Conservation (phyloP, 169 alveolate genomes). For the Babesia ovis region DNA sequence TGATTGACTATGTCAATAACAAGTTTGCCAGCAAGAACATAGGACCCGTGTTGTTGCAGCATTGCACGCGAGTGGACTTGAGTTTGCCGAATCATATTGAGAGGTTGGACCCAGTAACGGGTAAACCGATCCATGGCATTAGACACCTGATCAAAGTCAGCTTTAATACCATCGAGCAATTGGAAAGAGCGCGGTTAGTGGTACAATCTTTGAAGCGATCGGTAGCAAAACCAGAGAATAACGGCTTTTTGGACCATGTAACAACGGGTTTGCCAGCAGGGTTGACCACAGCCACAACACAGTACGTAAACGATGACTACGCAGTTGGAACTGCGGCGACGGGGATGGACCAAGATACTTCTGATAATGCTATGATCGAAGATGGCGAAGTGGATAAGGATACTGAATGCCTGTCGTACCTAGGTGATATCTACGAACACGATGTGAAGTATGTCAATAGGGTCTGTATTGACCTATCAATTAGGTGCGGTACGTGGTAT, state of each 20-base stretch:
- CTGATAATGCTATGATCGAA: background rate
- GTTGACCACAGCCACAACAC: slow-evolving; percentile 1
- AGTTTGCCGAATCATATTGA: slow-evolving; percentile 68
- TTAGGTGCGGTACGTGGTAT: slow-evolving; percentile 96
- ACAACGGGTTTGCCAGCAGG: slow-evolving; percentile 1
- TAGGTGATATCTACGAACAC: slow-evolving; percentile 92
- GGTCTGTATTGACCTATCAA: slow-evolving; percentile 91
- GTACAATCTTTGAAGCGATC: slow-evolving; percentile 37
- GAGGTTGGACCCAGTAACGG: slow-evolving; percentile 46
- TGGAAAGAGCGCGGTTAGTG: slow-evolving; percentile 43
- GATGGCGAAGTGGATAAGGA: background rate
- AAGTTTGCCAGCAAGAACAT: slow-evolving; percentile 32
- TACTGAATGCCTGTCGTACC: slow-evolving; percentile 63
- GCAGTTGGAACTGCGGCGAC: background rate
- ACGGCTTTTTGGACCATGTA: slow-evolving; percentile 4
- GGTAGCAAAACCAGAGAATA: slow-evolving; percentile 1
- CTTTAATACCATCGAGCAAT: slow-evolving; percentile 64
- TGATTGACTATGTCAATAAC: slow-evolving; percentile 43
- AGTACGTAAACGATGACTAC: background rate
- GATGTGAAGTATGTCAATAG: slow-evolving; percentile 94
- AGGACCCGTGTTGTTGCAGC: slow-evolving; percentile 59
- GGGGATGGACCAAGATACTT: background rate
- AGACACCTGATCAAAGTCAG: slow-evolving; percentile 55
- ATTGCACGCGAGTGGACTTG: slow-evolving; percentile 46
- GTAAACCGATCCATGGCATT: slow-evolving; percentile 47